A percentile compares a stretch with the other conserved stretches of the same genome.
Conservation (phyloP, 2,329 filamentous ascomycete species). For the Cytospora piceicola region DNA sequence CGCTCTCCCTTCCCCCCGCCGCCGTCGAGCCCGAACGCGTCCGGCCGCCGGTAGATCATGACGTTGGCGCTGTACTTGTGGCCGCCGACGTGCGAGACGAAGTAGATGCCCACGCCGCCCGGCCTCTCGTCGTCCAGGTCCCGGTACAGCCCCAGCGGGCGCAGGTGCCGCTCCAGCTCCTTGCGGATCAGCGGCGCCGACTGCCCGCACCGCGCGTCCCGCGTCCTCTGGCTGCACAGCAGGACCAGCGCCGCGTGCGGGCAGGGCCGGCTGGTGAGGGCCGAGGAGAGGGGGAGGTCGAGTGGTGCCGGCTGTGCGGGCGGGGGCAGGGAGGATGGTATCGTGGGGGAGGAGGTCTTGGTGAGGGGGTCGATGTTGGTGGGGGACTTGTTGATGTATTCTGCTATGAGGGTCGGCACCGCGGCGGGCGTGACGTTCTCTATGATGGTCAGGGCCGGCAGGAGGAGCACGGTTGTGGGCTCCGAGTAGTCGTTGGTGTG, state of each 20-base stretch:
- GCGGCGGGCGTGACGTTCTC: conserved; percentile 80
- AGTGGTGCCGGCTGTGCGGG: neutral
- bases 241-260: conserved; percentile 87
- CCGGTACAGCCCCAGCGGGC: conserved; percentile 80
- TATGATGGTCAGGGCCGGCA: conserved; percentile 82
- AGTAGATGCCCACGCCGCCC: conserved; percentile 93
- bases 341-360: conserved; percentile 36
- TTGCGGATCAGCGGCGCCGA: conserved; percentile 85
- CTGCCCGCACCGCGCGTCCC: conserved; percentile 92
- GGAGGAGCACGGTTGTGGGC: conserved; percentile 79
- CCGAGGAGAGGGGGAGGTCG: conserved; percentile 35
- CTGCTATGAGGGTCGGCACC: conserved; percentile 71
- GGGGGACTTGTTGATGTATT: conserved; percentile 71
- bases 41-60: conserved; percentile 78
- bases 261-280: conserved; percentile 61
- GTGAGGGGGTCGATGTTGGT: conserved; percentile 71
- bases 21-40: conserved; percentile 59
- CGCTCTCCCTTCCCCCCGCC: conserved; percentile 40
- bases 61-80: conserved; percentile 97
- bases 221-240: conserved; percentile 91
- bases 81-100: conserved; percentile 93
- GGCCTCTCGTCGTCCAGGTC: conserved; percentile 87
- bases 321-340: conserved; percentile 43
- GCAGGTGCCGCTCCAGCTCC: conserved; percentile 81
- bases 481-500: conserved; percentile 64